Evolutionary conservation across 495 filamentous ascomycete genomes (phyloP).

Genomic region (Cryomyces minteri): DNA sequence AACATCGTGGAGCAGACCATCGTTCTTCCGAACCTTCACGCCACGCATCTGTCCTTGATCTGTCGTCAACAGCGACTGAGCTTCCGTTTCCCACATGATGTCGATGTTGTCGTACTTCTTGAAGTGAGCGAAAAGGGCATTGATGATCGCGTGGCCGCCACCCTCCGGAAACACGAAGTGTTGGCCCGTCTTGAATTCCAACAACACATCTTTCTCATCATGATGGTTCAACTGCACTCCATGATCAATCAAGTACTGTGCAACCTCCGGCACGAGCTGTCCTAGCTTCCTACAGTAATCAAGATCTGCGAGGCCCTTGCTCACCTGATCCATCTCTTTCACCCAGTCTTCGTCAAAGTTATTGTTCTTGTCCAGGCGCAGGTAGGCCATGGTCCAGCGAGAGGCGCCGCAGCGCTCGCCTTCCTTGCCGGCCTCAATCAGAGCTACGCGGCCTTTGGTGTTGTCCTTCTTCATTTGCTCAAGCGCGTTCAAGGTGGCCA

Average conservation of each 20-base stretch:
- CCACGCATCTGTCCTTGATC: slow-evolving; percentile 7
- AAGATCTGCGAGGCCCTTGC: slow-evolving; percentile 10
- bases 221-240: slow-evolving; percentile 12
- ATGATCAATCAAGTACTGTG: slow-evolving; percentile 7
- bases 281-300: slow-evolving; percentile 12
- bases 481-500: slow-evolving; percentile 13
- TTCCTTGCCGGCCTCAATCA: slow-evolving; percentile 12
- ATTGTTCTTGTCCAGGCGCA: slow-evolving; percentile 1
- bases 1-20: slow-evolving; percentile 9
- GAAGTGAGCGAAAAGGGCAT: slow-evolving; percentile 5
- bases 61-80: slow-evolving; percentile 4
- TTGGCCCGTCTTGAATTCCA: slow-evolving; percentile 11
- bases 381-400: slow-evolving; percentile 16
- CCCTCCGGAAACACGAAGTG: slow-evolving; percentile 10
- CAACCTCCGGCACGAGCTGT: slow-evolving; percentile 4
- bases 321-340: slow-evolving; percentile 11
- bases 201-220: slow-evolving; percentile 5
- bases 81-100: slow-evolving; percentile 9
- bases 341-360: slow-evolving; percentile 10
- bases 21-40: slow-evolving; percentile 8
- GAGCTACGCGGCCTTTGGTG: slow-evolving; percentile 10
- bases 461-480: slow-evolving; percentile 8
- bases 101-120: slow-evolving; percentile 4
- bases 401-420: slow-evolving; percentile 12
- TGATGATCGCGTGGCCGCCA: slow-evolving; percentile 10